Evolutionary conservation across 768 basidiomycete genomes (phyloP).

Genomic region (Hypholoma sublateritium): DNA sequence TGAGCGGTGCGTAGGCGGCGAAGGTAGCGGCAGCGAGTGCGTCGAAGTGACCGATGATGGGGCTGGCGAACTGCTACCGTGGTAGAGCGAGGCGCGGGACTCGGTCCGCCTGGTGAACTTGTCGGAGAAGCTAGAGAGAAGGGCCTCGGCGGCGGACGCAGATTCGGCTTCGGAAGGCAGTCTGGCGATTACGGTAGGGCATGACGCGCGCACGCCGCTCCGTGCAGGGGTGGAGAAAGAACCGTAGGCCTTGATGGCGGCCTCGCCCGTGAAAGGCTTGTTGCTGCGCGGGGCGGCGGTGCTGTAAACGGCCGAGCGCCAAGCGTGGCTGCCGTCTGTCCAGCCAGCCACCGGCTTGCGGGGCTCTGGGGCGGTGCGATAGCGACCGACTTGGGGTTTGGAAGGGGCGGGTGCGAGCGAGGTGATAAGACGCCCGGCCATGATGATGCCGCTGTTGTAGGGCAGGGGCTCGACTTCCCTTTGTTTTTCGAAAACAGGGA

Average conservation of each 20-base stretch:
- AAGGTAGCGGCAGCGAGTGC: constrained; percentile 33
- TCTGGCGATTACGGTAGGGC: constrained; percentile 6
- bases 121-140: constrained; percentile 55
- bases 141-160: constrained; percentile 38
- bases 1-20: constrained; percentile 43
- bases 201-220: constrained; percentile 20
- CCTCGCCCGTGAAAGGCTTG: constrained; percentile 28
- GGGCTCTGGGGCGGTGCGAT: constrained; percentile 30
- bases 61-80: constrained; percentile 23
- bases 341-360: constrained; percentile 59
- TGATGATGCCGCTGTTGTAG: constrained; percentile 65
- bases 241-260: constrained; percentile 35
- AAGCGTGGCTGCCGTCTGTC: constrained; percentile 65
- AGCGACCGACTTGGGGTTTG: constrained; percentile 35
- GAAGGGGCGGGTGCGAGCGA: constrained; percentile 40
- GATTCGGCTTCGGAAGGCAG: constrained; percentile 13
- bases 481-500: constrained; percentile 40
- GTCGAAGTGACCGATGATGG: constrained; percentile 29
- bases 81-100: constrained; percentile 40
- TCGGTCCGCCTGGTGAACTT: constrained; percentile 57
- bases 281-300: constrained; percentile 38
- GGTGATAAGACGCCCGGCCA: constrained; percentile 59
- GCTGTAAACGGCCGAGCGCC: constrained; percentile 66
- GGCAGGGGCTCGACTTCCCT: constrained; percentile 6
- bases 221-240: constrained; percentile 54